Evolutionary conservation across 2,329 filamentous ascomycete genomes (phyloP), one percentile per base, ranked within the genome.

Genomic region (Monilinia vaccinii-corymbosi): DNA sequence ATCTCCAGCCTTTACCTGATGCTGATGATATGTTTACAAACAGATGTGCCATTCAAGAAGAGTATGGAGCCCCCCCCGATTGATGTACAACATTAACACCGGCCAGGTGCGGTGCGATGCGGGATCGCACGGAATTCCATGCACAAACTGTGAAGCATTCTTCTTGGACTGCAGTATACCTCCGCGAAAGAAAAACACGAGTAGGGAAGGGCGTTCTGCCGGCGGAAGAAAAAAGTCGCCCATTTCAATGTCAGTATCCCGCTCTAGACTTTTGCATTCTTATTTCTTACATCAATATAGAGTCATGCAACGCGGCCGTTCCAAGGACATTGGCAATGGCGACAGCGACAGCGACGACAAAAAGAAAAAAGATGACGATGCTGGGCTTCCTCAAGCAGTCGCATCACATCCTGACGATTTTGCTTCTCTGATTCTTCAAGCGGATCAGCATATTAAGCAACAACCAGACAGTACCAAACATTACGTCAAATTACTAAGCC

Each of bases 91-190:
- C 21, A 63, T 62, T 69, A 55, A 69, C 69, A 40, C 21, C 7
- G 16, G 44, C 48, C 70, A 97, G 91, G 93, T 97, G 63, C 89
- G 94, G 75, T 99, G 94, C 78, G 94, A 99, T 79, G 94, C 94
- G 70, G 94, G 94, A 62, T 96, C 90, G 71, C 81, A 96, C 68
- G 94, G 94, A 63, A 91, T 97, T 45, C 94, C 94, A 42, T 99
- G 94, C 80, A 99, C 94, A 68, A 99, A 99, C 75, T 99, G 94
- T 73, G 92, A 96, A 65, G 94, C 94, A 69, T 99, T 99, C 75
- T 89, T 89, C 68, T 97, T 99, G 73, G 94, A 97, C 78, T 99
- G 94, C 78, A 91, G 90, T 73, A 97, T 99, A 70, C 94, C 94
- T 31, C 86, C 88, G 1, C 92, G 93, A 1, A 97, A 97, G 78